Conservation (phyloP, 2,329 filamentous ascomycete genomes). For the Colletotrichum godetiae region DNA sequence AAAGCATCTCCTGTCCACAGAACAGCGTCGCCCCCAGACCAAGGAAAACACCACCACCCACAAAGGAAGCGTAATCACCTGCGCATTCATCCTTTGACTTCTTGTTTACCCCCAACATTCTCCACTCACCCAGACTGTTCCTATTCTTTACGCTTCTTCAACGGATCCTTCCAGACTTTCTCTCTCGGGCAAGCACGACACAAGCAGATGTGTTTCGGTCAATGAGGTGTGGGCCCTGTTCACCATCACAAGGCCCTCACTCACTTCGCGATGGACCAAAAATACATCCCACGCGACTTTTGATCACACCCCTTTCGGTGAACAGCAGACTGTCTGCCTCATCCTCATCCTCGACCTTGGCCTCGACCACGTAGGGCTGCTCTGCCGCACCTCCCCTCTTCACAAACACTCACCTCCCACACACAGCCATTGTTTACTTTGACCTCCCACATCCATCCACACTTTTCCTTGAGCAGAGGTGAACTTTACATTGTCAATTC, state of each 20-base stretch:
- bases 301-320: background rate
- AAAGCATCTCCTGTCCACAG: background rate
- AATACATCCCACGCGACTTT: background rate
- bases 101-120: background rate
- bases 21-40: background rate
- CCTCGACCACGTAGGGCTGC: background rate
- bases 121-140: background rate
- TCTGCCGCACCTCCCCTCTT: conserved; percentile 3
- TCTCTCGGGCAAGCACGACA: background rate
- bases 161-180: background rate
- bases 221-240: background rate
- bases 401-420: background rate
- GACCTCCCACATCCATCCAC: background rate
- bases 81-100: background rate
- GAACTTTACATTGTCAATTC: background rate
- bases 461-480: background rate
- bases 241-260: background rate
- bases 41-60: background rate
- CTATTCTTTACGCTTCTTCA: background rate
- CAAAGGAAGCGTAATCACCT: background rate
- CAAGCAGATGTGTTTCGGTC: background rate
- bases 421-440: background rate
- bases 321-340: background rate
- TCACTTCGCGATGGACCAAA: background rate
- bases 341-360: background rate